Evolutionary conservation across 495 filamentous ascomycete species (phyloP).

Genomic region (Podospora appendiculata): DNA sequence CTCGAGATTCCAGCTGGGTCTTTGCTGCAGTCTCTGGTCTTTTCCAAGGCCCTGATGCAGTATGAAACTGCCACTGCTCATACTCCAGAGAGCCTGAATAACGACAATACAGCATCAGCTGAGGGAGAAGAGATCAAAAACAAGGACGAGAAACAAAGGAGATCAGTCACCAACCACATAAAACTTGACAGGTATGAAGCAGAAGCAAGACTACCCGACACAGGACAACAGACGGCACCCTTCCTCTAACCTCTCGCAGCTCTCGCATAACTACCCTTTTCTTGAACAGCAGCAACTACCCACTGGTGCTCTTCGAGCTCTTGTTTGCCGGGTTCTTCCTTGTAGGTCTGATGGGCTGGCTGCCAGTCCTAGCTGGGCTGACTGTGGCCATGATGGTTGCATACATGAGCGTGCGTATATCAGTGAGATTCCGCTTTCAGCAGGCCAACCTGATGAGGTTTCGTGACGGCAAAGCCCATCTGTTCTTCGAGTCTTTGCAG

Average conservation of each 20-base stretch:
- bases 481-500: slow-evolving; percentile 63
- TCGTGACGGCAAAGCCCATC: slow-evolving; percentile 57
- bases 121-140: background rate
- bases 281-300: slow-evolving; percentile 49
- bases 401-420: slow-evolving; percentile 51
- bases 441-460: slow-evolving; percentile 61
- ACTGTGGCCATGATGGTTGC: slow-evolving; percentile 43
- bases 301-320: slow-evolving; percentile 43
- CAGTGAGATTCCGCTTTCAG: slow-evolving; percentile 46
- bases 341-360: slow-evolving; percentile 56
- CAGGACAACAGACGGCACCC: background rate
- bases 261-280: slow-evolving; percentile 57
- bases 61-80: slow-evolving; percentile 55
- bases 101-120: too few relatives aligned
- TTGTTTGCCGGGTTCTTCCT: slow-evolving; percentile 51
- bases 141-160: slow-evolving; percentile 10
- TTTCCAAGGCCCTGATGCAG: slow-evolving; percentile 57
- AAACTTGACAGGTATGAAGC: slow-evolving; percentile 28
- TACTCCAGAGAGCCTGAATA: background rate
- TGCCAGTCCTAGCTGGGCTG: slow-evolving; percentile 52
- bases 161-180: slow-evolving; percentile 31
- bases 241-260: slow-evolving; percentile 3
- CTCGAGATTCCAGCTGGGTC: slow-evolving; percentile 51
- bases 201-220: slow-evolving; percentile 1
- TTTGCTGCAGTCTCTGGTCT: slow-evolving; percentile 58